phyloP scores from a whole-genome alignment of 169 alveolate species.

The Eimeria praecox region DNA sequence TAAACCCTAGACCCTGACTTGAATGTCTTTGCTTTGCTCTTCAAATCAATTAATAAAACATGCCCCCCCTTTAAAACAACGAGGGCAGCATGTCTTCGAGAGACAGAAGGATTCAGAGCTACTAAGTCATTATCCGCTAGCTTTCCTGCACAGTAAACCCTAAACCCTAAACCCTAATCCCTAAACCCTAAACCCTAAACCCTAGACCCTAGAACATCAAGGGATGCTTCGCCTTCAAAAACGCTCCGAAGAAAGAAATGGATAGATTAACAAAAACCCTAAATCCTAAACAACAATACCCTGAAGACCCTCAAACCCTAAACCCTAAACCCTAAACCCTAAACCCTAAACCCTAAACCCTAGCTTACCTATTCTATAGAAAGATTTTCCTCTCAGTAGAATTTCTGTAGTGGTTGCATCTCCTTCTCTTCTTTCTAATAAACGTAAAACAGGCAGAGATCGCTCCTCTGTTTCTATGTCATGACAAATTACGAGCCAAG shows the following conservation, averaged over 20 bases:
- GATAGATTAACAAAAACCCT: neutral
- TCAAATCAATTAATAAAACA: constrained; percentile 71
- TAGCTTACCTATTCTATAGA: constrained; percentile 81
- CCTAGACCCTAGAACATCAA: too few species aligned
- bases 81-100: constrained; percentile 77
- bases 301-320: neutral
- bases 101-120: constrained; percentile 81
- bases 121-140: constrained; percentile 83
- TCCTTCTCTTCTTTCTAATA: constrained; percentile 76
- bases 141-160: constrained; percentile 68
- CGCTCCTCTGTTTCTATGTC: constrained; percentile 78
- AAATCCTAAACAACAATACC: neutral
- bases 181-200: constrained; percentile 42
- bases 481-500: constrained; percentile 82
- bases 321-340: constrained; percentile 47
- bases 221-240: neutral
- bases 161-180: constrained; percentile 57
- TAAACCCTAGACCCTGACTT: constrained; percentile 68
- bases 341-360: constrained; percentile 35
- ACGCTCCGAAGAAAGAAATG: neutral
- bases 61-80: constrained; percentile 78
- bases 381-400: constrained; percentile 70
- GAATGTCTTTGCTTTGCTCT: constrained; percentile 81
- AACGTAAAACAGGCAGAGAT: constrained; percentile 71
- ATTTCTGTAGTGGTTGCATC: constrained; percentile 56